A percentile compares a stretch with the other conserved stretches of the same genome.
Conservation (phyloP, 1,139 yeast species). For the Candida tunisiensis region DNA sequence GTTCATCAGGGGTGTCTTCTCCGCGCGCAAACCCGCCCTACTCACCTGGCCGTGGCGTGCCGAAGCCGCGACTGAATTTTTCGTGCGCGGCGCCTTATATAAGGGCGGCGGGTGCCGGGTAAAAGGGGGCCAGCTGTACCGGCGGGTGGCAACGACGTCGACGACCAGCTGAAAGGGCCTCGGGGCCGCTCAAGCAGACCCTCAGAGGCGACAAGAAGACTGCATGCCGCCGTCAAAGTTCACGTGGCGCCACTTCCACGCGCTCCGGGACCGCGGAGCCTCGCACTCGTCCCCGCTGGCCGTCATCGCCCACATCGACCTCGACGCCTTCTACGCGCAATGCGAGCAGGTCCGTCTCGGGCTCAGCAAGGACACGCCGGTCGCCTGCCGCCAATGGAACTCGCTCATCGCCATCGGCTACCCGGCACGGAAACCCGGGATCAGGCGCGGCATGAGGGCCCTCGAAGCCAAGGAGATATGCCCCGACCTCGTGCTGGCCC, state of each 20-base stretch:
- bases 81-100: too few relatives aligned
- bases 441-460: slow-evolving; percentile 59
- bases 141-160: background rate
- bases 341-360: slow-evolving; percentile 71
- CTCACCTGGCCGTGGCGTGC: too few relatives aligned
- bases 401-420: slow-evolving; percentile 65
- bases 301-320: slow-evolving; percentile 70
- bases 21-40: too few relatives aligned
- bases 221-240: slow-evolving; percentile 1
- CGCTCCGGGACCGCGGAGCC: background rate
- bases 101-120: background rate
- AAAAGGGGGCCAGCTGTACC: background rate
- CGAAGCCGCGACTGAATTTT: too few relatives aligned
- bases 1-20: slow-evolving; percentile 25
- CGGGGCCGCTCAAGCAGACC: background rate
- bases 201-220: background rate
- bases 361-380: slow-evolving; percentile 51
- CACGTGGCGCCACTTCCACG: background rate
- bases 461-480: slow-evolving; percentile 58
- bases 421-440: slow-evolving; percentile 75
- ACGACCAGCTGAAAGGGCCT: background rate
- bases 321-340: slow-evolving; percentile 89
- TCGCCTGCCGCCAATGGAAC: slow-evolving; percentile 91
- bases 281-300: slow-evolving; percentile 50
- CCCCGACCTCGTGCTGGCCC: slow-evolving; percentile 60